phyloP scores from a whole-genome alignment of 306 rosid species.

The Luffa aegyptiaca region DNA sequence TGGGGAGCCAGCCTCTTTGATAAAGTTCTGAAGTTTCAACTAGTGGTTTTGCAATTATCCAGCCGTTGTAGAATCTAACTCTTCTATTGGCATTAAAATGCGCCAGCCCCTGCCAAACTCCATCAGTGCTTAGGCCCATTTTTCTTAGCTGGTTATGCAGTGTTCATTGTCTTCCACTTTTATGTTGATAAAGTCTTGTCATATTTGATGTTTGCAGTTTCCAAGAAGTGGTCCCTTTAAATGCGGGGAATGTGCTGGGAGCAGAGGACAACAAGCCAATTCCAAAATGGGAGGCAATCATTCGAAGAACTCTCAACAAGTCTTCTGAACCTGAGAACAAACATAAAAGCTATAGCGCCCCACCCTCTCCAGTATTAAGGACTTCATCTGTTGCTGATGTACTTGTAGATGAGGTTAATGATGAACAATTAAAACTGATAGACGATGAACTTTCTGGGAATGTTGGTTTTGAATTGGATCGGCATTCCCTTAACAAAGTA shows the following conservation, averaged over 20 bases:
- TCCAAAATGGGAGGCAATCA: slow-evolving; percentile 85
- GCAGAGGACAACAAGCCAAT: slow-evolving; percentile 80
- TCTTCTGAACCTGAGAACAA: slow-evolving; percentile 52
- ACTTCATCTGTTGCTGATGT: slow-evolving; percentile 74
- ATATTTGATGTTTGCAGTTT: slow-evolving; percentile 35
- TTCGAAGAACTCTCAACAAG: slow-evolving; percentile 67
- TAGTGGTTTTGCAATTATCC: not conserved
- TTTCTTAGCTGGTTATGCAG: not conserved
- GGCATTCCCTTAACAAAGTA: slow-evolving; percentile 23
- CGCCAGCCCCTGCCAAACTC: not conserved
- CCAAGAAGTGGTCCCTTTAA: slow-evolving; percentile 94
- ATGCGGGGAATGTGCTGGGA: slow-evolving; percentile 89
- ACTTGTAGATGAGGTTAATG: slow-evolving; percentile 44
- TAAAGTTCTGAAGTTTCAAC: not conserved
- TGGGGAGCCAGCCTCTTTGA: not conserved
- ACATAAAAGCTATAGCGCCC: slow-evolving; percentile 77
- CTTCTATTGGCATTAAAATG: not conserved
- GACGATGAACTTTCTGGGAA: slow-evolving; percentile 25
- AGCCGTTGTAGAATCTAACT: not conserved
- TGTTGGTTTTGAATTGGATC: slow-evolving; percentile 19
- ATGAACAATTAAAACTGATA: slow-evolving; percentile 37
- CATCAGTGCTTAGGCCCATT: not conserved
- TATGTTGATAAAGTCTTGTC: not conserved
- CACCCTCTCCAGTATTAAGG: slow-evolving; percentile 74
- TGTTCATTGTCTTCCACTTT: not conserved